These are phyloP conservation scores for Candida schatavii DNA, from an alignment of 805 yeast species.

Conservation along the genomic window DNA sequence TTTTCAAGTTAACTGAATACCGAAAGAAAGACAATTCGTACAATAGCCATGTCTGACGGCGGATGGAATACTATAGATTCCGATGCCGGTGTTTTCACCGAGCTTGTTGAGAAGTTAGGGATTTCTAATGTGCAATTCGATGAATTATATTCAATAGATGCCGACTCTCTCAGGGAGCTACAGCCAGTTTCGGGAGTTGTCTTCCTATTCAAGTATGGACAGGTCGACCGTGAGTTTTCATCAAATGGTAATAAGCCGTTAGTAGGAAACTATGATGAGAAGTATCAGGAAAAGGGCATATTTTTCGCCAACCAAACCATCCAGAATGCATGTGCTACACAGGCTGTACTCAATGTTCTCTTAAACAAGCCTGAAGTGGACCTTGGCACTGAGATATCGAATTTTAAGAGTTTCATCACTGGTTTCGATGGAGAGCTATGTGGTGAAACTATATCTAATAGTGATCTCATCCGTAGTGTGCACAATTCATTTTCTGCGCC, in stretches of 20 bases:
- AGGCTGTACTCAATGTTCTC: constrained; percentile 59
- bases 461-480: constrained; percentile 51
- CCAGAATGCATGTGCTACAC: constrained; percentile 74
- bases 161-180: constrained; percentile 31
- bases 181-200: constrained; percentile 56
- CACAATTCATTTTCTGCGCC: constrained; percentile 66
- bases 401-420: constrained; percentile 48
- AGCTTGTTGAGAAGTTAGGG: constrained; percentile 54
- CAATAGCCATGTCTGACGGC: constrained; percentile 12
- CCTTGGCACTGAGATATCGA: constrained; percentile 47
- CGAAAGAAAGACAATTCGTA: too few species aligned
- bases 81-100: constrained; percentile 66
- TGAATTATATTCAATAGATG: constrained; percentile 54
- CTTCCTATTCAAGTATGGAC: constrained; percentile 59
- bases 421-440: constrained; percentile 54
- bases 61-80: constrained; percentile 67
- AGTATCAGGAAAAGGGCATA: constrained; percentile 32
- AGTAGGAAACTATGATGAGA: constrained; percentile 42
- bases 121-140: constrained; percentile 54
- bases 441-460: constrained; percentile 61
- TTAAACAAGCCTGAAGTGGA: constrained; percentile 41
- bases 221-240: constrained; percentile 32
- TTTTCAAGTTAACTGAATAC: too few species aligned
- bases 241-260: constrained; percentile 31
- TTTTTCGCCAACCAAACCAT: constrained; percentile 65